Conservation (phyloP, 1,284 basidiomycete species). For the Grifola frondosa region DNA sequence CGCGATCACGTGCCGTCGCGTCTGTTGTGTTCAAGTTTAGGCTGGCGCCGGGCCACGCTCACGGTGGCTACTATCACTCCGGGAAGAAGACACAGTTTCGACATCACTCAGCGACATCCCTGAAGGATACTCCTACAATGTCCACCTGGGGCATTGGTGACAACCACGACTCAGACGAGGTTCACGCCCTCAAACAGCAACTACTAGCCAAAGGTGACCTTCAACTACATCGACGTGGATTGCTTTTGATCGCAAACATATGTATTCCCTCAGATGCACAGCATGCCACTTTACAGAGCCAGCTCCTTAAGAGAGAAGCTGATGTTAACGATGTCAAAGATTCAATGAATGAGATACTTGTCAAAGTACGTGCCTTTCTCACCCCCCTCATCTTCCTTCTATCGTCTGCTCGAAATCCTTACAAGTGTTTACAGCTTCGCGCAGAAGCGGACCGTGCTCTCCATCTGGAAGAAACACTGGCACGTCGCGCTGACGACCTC, state of each 20-base stretch:
- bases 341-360: conserved; percentile 54
- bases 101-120: no score
- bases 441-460: conserved; percentile 57
- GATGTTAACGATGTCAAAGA: conserved; percentile 54
- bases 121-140: conserved; percentile 43
- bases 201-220: conserved; percentile 58
- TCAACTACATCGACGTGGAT: conserved; percentile 5
- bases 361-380: conserved; percentile 47
- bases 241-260: no score
- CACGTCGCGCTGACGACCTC: conserved; percentile 50
- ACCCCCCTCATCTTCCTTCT: neutral
- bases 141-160: conserved; percentile 58
- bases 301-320: conserved; percentile 52
- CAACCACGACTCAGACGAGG: conserved; percentile 61
- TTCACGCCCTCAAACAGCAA: conserved; percentile 55
- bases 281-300: conserved; percentile 55
- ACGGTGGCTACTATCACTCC: no score
- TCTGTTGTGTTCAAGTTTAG: no score
- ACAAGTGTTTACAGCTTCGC: conserved; percentile 47
- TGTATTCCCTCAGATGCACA: conserved; percentile 23
- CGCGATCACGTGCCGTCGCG: no score
- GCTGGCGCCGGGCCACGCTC: no score
- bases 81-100: no score
- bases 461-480: conserved; percentile 52
- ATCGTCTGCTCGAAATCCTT: conserved; percentile 2